phyloP scores from a whole-genome alignment of 1,284 basidiomycete species.

The Cutaneotrichosporon spelunceum region DNA sequence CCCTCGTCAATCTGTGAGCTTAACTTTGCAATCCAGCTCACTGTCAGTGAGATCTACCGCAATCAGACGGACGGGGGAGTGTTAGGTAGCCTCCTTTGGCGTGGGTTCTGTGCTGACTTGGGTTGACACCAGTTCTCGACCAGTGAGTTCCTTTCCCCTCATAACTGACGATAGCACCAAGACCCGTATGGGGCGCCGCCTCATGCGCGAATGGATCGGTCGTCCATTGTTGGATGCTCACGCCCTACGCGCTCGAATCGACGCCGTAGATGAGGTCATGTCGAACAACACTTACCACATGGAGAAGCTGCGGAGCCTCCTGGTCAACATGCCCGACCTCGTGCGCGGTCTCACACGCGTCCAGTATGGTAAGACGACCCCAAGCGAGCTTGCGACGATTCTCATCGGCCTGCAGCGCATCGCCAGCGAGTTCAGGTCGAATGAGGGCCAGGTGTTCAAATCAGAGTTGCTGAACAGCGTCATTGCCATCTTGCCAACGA shows the following conservation, averaged over 20 bases:
- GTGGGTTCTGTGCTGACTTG: conserved; percentile 23
- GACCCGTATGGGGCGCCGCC: conserved; percentile 81
- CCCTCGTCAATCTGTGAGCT: conserved; percentile 71
- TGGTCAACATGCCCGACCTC: conserved; percentile 79
- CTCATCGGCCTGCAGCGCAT: conserved; percentile 73
- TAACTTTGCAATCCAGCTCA: conserved; percentile 8
- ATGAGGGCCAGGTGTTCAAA: conserved; percentile 59
- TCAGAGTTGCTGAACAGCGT: conserved; percentile 70
- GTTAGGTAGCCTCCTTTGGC: conserved; percentile 76
- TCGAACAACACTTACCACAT: conserved; percentile 57
- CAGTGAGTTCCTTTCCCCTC: conserved; percentile 43
- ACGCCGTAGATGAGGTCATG: conserved; percentile 80
- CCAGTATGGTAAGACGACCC: conserved; percentile 84
- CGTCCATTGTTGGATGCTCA: conserved; percentile 71
- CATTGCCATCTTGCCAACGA: conserved; percentile 64
- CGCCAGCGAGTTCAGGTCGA: conserved; percentile 62
- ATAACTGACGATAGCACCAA: conserved; percentile 55
- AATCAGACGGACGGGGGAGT: conserved; percentile 77
- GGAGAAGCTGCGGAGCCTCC: conserved; percentile 63
- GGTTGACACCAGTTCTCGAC: conserved; percentile 61
- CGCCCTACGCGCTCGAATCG: conserved; percentile 67
- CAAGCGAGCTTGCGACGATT: conserved; percentile 75
- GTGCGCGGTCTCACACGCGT: conserved; percentile 83
- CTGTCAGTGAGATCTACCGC: conserved; percentile 71
- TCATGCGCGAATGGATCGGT: conserved; percentile 82